These are phyloP conservation scores for Massariosphaeria phaeospora DNA, from an alignment of 495 filamentous ascomycete species.

Conservation along the genomic window DNA sequence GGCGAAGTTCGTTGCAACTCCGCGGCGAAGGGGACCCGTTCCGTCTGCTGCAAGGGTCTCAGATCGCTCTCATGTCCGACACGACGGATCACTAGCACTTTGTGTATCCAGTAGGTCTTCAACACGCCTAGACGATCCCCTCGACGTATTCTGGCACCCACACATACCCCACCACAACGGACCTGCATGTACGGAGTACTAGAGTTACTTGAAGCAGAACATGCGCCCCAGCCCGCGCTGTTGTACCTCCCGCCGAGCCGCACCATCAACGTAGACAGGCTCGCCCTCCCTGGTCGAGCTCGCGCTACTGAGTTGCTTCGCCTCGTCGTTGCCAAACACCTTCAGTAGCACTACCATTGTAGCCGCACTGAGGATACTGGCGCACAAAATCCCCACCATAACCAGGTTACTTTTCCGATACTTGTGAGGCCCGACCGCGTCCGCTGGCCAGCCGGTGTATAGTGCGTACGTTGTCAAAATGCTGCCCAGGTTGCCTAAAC, in stretches of 20 bases:
- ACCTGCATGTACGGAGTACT: too few relatives aligned
- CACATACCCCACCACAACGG: too few relatives aligned
- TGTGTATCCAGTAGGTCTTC: too few relatives aligned
- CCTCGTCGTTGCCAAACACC: conserved; percentile 54
- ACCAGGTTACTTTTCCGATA: conserved; percentile 79
- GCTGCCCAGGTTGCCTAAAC: conserved; percentile 76
- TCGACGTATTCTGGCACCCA: too few relatives aligned
- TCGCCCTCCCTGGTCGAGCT: conserved; percentile 43
- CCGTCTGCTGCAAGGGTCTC: conserved; percentile 9
- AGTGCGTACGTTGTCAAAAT: conserved; percentile 86
- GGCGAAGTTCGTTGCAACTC: neutral
- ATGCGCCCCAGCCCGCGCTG: conserved; percentile 64
- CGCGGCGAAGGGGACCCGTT: neutral
- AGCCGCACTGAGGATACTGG: conserved; percentile 67
- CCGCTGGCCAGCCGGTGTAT: conserved; percentile 77
- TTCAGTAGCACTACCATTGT: conserved; percentile 63
- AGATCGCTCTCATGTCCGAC: too few relatives aligned
- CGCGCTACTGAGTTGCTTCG: conserved; percentile 45
- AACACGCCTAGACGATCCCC: too few relatives aligned
- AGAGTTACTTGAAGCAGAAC: conserved; percentile 44
- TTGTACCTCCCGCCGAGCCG: conserved; percentile 60
- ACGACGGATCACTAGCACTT: too few relatives aligned
- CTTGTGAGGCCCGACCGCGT: conserved; percentile 63
- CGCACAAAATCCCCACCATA: conserved; percentile 79
- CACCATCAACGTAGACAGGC: conserved; percentile 59